Conservation (phyloP, 768 basidiomycete species). For the Guyanaporus albipodus region DNA sequence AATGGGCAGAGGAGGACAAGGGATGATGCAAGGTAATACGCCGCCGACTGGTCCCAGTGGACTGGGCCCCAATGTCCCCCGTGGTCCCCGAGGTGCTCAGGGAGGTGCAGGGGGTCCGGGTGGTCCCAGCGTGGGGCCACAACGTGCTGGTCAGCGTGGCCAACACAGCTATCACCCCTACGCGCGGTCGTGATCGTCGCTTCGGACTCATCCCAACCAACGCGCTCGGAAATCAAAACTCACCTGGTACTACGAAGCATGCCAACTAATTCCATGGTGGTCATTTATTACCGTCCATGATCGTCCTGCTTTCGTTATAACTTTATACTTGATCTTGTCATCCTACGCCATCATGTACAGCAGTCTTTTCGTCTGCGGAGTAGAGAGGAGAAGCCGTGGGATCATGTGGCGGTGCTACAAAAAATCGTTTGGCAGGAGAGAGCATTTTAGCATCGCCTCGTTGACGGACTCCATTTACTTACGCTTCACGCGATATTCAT, state of each 20-base stretch:
- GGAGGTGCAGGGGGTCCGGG: conserved; percentile 49
- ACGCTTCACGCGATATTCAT: background rate
- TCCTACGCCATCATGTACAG: conserved; percentile 5
- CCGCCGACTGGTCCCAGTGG: conserved; percentile 36
- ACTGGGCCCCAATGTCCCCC: conserved; percentile 57
- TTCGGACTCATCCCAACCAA: too few species aligned
- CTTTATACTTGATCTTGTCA: conserved; percentile 11
- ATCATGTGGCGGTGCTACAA: too few species aligned
- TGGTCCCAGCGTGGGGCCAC: conserved; percentile 62
- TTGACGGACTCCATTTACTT: background rate
- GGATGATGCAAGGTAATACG: conserved; percentile 36
- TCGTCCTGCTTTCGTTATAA: conserved; percentile 10
- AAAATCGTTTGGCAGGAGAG: too few species aligned
- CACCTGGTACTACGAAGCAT: conserved; percentile 1
- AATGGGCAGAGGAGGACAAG: conserved; percentile 41
- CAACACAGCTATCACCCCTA: conserved; percentile 85
- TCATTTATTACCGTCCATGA: conserved; percentile 3
- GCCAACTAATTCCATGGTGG: conserved; percentile 5
- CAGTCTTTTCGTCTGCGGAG: too few species aligned
- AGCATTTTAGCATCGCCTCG: conserved; percentile 1
- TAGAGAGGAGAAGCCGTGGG: too few species aligned
- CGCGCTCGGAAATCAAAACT: conserved; percentile 16
- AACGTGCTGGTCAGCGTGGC: conserved; percentile 65
- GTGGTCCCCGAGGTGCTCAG: conserved; percentile 59
- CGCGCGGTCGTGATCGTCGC: conserved; percentile 47